Conservation (phyloP, 2,329 filamentous ascomycete genomes). For the Trichoderma sp. region DNA sequence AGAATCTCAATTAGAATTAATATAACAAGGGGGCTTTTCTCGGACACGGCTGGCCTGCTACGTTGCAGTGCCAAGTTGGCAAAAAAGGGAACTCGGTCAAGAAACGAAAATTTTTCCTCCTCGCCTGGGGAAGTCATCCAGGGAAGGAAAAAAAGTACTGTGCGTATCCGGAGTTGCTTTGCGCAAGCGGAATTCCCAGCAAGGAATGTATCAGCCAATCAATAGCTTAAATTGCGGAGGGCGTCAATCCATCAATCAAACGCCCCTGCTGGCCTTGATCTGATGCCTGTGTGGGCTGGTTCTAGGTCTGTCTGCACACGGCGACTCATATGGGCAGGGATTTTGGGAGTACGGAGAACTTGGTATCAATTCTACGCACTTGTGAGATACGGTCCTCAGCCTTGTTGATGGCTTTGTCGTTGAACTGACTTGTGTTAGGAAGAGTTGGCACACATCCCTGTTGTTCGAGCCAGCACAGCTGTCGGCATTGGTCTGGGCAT, state of each 20-base stretch:
- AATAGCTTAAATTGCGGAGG: not conserved
- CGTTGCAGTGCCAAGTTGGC: not conserved
- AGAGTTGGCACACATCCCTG: not conserved
- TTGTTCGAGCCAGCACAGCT: not conserved
- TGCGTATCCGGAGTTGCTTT: not conserved
- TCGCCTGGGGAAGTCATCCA: not conserved
- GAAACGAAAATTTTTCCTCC: not conserved
- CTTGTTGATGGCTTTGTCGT: not conserved
- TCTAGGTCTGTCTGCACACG: not conserved
- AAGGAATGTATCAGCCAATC: not conserved
- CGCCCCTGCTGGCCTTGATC: not conserved
- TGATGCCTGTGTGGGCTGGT: not conserved
- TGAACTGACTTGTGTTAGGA: not conserved
- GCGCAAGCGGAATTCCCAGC: not conserved
- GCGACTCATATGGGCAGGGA: not conserved
- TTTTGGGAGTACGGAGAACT: not conserved
- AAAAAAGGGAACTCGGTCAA: not conserved
- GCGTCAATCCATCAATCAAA: not conserved
- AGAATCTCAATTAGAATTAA: not conserved
- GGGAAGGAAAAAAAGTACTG: not conserved
- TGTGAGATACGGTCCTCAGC: not conserved
- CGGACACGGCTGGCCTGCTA: not conserved
- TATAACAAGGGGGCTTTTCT: not conserved
- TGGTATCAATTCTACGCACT: not conserved
- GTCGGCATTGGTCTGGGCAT: not conserved